A percentile compares a stretch with the other conserved stretches of the same genome.
Conservation (phyloP, 148 eudicot species). For the Chenopodium formosanum region DNA sequence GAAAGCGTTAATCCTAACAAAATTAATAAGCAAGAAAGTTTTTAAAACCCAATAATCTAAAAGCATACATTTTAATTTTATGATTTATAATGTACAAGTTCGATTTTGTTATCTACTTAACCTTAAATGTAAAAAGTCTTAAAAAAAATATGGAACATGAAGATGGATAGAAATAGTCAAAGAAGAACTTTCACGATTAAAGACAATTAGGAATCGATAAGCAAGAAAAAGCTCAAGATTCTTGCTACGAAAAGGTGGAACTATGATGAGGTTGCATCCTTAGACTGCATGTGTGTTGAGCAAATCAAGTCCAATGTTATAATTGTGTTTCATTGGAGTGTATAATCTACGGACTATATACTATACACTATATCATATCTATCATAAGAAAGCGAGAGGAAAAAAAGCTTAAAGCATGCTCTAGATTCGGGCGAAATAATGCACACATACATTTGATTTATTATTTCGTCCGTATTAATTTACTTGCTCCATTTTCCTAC, state of each 20-base stretch:
- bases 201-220: background rate
- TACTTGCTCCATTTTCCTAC: too few relatives aligned
- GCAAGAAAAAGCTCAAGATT: background rate
- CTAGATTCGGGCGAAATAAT: constrained; percentile 15
- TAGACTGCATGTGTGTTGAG: background rate
- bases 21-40: too few relatives aligned
- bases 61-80: too few relatives aligned
- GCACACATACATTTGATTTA: too few relatives aligned
- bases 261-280: background rate
- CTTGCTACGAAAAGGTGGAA: constrained; percentile 13
- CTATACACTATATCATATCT: constrained; percentile 8
- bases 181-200: background rate
- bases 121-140: too few relatives aligned
- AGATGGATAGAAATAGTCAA: background rate
- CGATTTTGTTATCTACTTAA: too few relatives aligned
- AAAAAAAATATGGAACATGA: background rate
- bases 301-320: constrained; percentile 11
- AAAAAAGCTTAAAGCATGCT: constrained; percentile 27
- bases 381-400: constrained; percentile 9
- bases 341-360: constrained; percentile 16
- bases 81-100: too few relatives aligned
- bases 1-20: too few relatives aligned
- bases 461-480: too few relatives aligned
- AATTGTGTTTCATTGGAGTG: constrained; percentile 24
- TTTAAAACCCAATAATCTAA: too few relatives aligned